Conservation (phyloP, 352 stramenopile species). For the Aphanomyces astaci region DNA sequence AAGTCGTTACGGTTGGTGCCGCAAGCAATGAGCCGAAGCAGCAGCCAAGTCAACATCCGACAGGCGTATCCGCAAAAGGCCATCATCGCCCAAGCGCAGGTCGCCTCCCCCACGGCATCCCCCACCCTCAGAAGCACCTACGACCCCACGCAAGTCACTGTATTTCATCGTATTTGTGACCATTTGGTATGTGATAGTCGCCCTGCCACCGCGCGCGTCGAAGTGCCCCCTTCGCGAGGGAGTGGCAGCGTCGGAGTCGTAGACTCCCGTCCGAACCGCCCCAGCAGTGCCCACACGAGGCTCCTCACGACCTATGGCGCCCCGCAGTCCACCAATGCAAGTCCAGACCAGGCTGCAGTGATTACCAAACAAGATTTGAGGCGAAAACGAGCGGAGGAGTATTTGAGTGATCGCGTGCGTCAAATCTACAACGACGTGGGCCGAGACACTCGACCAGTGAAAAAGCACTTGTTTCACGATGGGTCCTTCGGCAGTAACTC, state of each 20-base stretch:
- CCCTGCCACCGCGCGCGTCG: background rate
- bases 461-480: constrained; percentile 3
- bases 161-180: background rate
- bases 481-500: background rate
- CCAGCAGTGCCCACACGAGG: constrained; percentile 3
- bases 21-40: background rate
- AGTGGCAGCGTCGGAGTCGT: background rate
- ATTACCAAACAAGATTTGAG: constrained; percentile 19
- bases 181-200: background rate
- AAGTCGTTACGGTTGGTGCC: background rate
- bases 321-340: background rate
- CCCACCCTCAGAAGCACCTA: background rate
- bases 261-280: background rate
- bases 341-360: background rate
- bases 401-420: constrained; percentile 16
- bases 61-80: background rate
- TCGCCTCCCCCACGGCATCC: background rate
- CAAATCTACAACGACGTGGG: constrained; percentile 21
- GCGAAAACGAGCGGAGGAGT: constrained; percentile 11
- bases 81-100: background rate
- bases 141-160: background rate
- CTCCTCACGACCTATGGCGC: constrained; percentile 17
- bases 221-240: background rate
- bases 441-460: background rate
- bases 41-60: constrained; percentile 3